Conservation (phyloP, 75 land plant species). For the Picea glauca region DNA sequence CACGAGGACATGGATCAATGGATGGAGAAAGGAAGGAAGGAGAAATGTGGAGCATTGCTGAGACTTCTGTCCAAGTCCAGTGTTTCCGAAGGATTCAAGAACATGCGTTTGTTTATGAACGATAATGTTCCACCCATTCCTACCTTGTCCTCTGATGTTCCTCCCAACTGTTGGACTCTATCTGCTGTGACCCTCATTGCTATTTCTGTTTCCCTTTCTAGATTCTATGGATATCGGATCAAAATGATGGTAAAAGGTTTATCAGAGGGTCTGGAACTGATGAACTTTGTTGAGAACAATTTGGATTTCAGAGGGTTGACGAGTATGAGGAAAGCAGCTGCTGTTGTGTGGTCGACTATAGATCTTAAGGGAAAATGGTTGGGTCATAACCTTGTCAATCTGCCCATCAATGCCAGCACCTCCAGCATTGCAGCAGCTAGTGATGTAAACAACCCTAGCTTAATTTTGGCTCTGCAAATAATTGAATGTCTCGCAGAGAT, state of each 20-base stretch:
- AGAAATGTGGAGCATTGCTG: conserved; percentile 18
- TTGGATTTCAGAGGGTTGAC: conserved; percentile 16
- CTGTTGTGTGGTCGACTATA: conserved; percentile 32
- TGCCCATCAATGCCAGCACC: background rate
- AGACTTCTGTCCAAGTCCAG: conserved; percentile 20
- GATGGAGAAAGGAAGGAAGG: conserved; percentile 23
- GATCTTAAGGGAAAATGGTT: conserved; percentile 40
- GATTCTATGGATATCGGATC: background rate
- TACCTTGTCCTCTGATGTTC: conserved; percentile 7
- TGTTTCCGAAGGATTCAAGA: conserved; percentile 21
- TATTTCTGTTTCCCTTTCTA: conserved; percentile 29
- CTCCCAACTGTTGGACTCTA: conserved; percentile 42
- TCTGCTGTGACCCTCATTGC: conserved; percentile 29
- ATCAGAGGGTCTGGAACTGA: conserved; percentile 25
- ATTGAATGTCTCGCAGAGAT: conserved; percentile 21
- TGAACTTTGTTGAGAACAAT: conserved; percentile 24
- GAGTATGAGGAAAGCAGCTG: conserved; percentile 32
- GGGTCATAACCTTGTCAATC: conserved; percentile 23
- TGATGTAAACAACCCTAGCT: background rate
- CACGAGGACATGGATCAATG: conserved; percentile 22
- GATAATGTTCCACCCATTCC: conserved; percentile 20
- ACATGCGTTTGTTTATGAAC: conserved; percentile 29
- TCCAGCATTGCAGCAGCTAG: background rate
- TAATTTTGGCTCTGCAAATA: background rate
- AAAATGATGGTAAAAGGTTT: conserved; percentile 19